These are phyloP conservation scores for Peronospora belbahrii DNA, from an alignment of 352 stramenopile species.

Conservation along the genomic window DNA sequence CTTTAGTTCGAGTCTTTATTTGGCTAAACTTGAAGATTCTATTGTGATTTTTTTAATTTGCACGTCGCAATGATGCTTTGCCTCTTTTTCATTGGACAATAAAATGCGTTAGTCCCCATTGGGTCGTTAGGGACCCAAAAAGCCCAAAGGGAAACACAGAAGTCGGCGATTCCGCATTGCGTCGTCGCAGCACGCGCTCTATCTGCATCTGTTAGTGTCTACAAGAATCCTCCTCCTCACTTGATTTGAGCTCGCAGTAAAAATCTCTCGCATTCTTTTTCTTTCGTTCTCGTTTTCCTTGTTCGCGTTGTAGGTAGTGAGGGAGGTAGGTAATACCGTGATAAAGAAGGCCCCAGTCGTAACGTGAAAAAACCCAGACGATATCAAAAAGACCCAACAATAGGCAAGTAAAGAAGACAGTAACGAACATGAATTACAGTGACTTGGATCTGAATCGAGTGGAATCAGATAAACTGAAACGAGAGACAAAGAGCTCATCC, in stretches of 20 bases:
- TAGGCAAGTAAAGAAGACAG: no score
- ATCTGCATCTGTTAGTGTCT: constrained; percentile 7
- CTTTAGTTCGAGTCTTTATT: no score
- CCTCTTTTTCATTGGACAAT: background rate
- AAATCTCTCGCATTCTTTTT: no score
- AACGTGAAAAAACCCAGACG: background rate
- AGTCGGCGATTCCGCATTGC: background rate
- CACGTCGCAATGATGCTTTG: background rate
- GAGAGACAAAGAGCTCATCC: constrained; percentile 14
- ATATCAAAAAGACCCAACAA: background rate
- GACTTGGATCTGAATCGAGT: constrained; percentile 12
- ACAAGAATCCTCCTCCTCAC: background rate
- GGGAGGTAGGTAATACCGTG: background rate
- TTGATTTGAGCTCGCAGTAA: no score
- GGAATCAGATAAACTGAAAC: constrained; percentile 7
- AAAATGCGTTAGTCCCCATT: background rate
- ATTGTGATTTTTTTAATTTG: no score
- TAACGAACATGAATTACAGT: constrained; percentile 23
- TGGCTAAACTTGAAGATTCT: no score
- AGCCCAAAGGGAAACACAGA: background rate
- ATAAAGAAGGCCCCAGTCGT: background rate
- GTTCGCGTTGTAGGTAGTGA: background rate
- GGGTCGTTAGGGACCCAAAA: background rate
- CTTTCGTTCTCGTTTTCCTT: constrained; percentile 2
- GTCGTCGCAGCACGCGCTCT: background rate